Base-by-base conservation (phyloP, 495 filamentous ascomycete species). In the Penicillium mononematosum region DNA sequence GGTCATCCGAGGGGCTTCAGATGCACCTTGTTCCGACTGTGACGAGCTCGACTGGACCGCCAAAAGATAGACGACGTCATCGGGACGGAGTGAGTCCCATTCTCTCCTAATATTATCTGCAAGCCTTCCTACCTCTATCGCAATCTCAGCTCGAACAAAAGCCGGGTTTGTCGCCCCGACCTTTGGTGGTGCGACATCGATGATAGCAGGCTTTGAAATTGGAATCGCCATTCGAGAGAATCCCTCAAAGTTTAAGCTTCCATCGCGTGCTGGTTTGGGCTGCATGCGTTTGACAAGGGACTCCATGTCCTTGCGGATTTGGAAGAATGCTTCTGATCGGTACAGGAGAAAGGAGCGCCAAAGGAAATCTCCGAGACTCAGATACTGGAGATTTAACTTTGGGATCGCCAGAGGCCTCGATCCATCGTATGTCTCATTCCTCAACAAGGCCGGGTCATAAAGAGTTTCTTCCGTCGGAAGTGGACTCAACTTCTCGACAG, bases 331-430 rank as follows among this genome's bases (percentile, higher is more conserved):
- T 70, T 99, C 94, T 59, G 86, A 91, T 22, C 94, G 84, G 66
- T 96, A 90, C 4, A 98, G 81, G 24, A 94, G 79, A 62, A 98
- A 88, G 14, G 93, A 89, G 38, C 94, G 82, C 91, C 91, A 98
- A 10, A 99, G 81, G 62, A 98, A 98, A 69, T 99, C 94, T 4
- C 94, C 92, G 34, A 96, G 83, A 8, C 91, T 93, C 25, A 99
- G 81, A 68, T 99, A 98, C 63, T 98, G 94, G 41, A 99, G 79
- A 66, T 96, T 98, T 48, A 98, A 74, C 62, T 98, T 99, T 2
- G 94, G 94, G 50, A 99, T 86, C 6, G 94, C 90, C 46, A 99
- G 78, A 10, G 94, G 92, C 25, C 84, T 83, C 36, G 92, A 91
- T 38, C 93, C 94, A 70, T 96, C 86, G 59, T 97, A 99, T 12